These are phyloP conservation scores for Dioszegia crocea DNA, from an alignment of 768 basidiomycete species.

Conservation along the genomic window DNA sequence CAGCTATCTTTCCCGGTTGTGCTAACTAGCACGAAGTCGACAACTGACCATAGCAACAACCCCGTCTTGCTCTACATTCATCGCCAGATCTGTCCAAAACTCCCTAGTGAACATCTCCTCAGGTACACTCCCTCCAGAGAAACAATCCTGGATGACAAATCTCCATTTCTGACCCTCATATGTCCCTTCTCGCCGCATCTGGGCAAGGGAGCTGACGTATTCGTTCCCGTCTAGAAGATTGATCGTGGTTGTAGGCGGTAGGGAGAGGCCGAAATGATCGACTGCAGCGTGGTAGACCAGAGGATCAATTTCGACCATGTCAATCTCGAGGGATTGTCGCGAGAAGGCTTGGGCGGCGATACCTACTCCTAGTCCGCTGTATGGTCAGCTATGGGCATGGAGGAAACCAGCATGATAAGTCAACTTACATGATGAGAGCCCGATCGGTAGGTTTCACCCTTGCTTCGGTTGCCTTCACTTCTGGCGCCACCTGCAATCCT, in stretches of 20 bases:
- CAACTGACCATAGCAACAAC: constrained; percentile 71
- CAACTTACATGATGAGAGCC: constrained; percentile 20
- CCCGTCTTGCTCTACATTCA: constrained; percentile 64
- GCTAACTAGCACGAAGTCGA: constrained; percentile 57
- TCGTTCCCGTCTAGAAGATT: constrained; percentile 72
- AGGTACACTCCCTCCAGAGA: constrained; percentile 89
- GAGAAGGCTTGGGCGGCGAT: constrained; percentile 72
- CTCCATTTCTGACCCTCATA: constrained; percentile 52
- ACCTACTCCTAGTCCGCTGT: constrained; percentile 82
- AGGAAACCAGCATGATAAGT: not conserved
- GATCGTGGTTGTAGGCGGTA: constrained; percentile 53
- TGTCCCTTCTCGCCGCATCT: constrained; percentile 19
- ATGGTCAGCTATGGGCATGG: not conserved
- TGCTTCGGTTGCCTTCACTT: constrained; percentile 59
- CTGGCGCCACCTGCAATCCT: constrained; percentile 15
- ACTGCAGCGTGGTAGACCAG: constrained; percentile 79
- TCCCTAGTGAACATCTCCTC: constrained; percentile 75
- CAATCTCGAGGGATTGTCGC: constrained; percentile 65
- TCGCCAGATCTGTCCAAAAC: constrained; percentile 72
- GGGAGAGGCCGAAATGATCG: constrained; percentile 71
- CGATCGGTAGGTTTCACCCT: constrained; percentile 56
- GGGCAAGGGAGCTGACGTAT: constrained; percentile 59
- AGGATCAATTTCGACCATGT: constrained; percentile 90
- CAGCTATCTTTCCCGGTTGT: too few species aligned
- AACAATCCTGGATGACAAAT: constrained; percentile 79